Conservation (phyloP, 495 filamentous ascomycete species). For the Talaromyces liani region DNA sequence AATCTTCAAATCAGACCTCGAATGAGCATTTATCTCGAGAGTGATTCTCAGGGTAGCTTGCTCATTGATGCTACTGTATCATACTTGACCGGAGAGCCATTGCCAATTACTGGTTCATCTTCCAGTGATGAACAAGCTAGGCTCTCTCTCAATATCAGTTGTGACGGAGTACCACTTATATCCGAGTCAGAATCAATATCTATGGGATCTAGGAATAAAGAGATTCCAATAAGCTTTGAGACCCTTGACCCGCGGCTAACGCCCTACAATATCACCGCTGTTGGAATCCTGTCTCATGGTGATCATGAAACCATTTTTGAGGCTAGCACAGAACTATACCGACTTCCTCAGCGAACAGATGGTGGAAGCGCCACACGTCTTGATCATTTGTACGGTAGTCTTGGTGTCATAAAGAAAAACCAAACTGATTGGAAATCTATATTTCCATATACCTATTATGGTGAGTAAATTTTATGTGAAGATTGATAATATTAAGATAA, state of each 20-base stretch:
- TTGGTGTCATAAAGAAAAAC: too few species aligned
- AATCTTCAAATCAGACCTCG: conserved; percentile 52
- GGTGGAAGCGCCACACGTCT: conserved; percentile 51
- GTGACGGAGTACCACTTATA: conserved; percentile 14
- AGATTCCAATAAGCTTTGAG: conserved; percentile 38
- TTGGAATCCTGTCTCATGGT: conserved; percentile 18
- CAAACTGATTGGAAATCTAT: too few species aligned
- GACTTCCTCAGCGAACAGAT: conserved; percentile 47
- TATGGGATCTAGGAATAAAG: conserved; percentile 38
- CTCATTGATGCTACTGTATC: conserved; percentile 54
- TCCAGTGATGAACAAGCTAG: not conserved
- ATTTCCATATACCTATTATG: too few species aligned
- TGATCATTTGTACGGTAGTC: too few species aligned
- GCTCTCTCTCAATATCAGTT: conserved; percentile 11
- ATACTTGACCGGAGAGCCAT: conserved; percentile 37
- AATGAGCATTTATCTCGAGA: conserved; percentile 52
- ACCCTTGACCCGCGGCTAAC: conserved; percentile 33
- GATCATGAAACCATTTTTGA: conserved; percentile 23
- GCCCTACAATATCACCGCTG: conserved; percentile 33
- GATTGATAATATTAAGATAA: too few species aligned
- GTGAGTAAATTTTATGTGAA: too few species aligned
- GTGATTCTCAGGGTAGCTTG: conserved; percentile 46
- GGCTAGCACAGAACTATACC: conserved; percentile 39
- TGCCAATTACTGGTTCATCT: conserved; percentile 15
- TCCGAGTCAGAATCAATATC: conserved; percentile 15